Conservation (phyloP, 2,329 filamentous ascomycete species). For the Stagonosporopsis vannaccii region DNA sequence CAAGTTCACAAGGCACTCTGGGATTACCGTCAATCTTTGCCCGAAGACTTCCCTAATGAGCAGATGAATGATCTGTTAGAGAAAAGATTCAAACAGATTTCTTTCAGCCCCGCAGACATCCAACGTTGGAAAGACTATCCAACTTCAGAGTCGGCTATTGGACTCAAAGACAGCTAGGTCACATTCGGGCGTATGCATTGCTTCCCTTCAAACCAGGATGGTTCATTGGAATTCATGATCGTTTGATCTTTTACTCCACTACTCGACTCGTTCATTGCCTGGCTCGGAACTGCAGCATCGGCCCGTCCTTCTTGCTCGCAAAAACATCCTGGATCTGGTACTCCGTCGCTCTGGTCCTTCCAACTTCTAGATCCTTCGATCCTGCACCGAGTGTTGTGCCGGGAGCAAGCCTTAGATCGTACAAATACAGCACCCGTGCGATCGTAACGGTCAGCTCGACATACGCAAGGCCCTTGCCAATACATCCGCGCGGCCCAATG, state of each 20-base stretch:
- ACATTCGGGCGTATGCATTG: neutral
- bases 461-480: conserved; percentile 74
- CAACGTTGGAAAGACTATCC: neutral
- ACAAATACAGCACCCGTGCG: conserved; percentile 67
- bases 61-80: neutral
- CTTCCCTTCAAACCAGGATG: no score
- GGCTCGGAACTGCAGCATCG: conserved; percentile 64
- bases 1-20: neutral
- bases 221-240: neutral
- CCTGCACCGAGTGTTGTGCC: conserved; percentile 45
- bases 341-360: conserved; percentile 56
- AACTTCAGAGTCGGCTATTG: conserved; percentile 3
- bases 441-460: conserved; percentile 70
- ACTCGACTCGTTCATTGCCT: conserved; percentile 8
- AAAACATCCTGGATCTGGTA: conserved; percentile 77
- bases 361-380: conserved; percentile 40
- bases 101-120: neutral
- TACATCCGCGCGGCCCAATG: conserved; percentile 73
- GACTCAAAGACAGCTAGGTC: neutral
- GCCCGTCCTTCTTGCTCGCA: conserved; percentile 75
- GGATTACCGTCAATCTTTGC: neutral
- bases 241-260: neutral
- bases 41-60: neutral
- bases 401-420: conserved; percentile 59
- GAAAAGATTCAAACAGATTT: neutral